Evolutionary conservation across 768 basidiomycete species (phyloP), one percentile per base, ranked within the genome.

Genomic region (Russula sp.): DNA sequence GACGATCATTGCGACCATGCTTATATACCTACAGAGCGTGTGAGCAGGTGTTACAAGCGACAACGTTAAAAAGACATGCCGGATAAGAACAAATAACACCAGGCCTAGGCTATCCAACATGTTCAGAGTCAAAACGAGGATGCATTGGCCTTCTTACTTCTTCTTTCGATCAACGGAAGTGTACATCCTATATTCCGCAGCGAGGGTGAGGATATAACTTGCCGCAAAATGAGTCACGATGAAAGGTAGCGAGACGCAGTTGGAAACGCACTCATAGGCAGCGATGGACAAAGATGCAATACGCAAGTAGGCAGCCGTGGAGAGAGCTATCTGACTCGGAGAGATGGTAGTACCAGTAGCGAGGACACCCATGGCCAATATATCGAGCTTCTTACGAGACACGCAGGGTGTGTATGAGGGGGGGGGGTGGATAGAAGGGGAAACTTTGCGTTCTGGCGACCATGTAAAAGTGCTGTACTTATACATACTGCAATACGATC

Each of bases 1-100:
- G 55, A 84, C 57, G 9, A 76, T 72, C 63, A 87, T 75, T 49
- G 77, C 76, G 4, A 75, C 14, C 34, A 84, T 74, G 70, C 82
- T 85, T 45, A 73, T 70, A 57, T 75, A 72, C 34, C 82, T 82
- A 64, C n/a, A 57, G n/a, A 22, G 22, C 18, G 35, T 16, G 50
- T 57, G 22, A 39, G 42, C 31, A 55, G 48, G 42, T 45, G 34
- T 34, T 53, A 31, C 4, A 35, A 22, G 13, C 2, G 51, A 35
- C 11, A 45, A 65, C 6, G 9, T 35, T 16, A 27, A n/a, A 20
- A 22, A 10, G 34, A 61, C 58, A 42, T n/a, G 51, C 68, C 65
- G 59, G 32, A 67, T 64, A 13, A 68, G 55, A 8, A 63, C 10
- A 37, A 68, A 68, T 34, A 67, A 48, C 27, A 63, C 40, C 2